Evolutionary conservation across 1,284 basidiomycete species (phyloP), one percentile per base, ranked within the genome.

Genomic region (Rhodofomes roseus): DNA sequence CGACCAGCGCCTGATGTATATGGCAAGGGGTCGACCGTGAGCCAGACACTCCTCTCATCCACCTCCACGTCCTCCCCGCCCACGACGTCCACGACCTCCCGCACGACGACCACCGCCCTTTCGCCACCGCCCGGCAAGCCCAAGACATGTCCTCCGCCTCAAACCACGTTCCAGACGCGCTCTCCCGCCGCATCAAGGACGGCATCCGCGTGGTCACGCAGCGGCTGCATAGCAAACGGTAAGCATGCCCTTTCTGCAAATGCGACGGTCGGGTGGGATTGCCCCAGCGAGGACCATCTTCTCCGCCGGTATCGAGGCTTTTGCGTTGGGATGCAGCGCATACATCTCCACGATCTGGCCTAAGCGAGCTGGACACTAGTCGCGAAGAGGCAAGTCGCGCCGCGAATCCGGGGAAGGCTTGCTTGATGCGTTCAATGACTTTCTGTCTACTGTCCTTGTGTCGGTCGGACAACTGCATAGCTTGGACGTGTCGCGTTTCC

Each of bases 381-480:
- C 50, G 50, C 29, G 50, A 52, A 52, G 31, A 52, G 31, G 50
- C 50, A 52, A 52, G 31, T 52, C 34, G 31, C 50, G 50, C n/a
- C 50, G 50, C 34, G 23, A 37, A 20, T 23, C 31, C 22, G 18
- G 50, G 20, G 36, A 36, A 20, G 3, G 18, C 29, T 11, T 44
- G 11, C 36, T 36, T 23, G 7, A 7, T 36, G 31, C 12, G 18
- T 34, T 11, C 31, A 23, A 29, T 4, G 8, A 16, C 46, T 48
- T 4, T 48, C 50, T 31, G 5, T 22, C n/a, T 31, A 12, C 50
- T 37, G 18, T 39, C 37, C 37, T 12, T 39, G 37, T 12, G 8
- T 37, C 18, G 22, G 9, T 36, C 11, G 9, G 18, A 23, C 50
- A 23, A 9, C 25, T 8, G 25, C 16, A 27, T 20, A 1, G 23